A percentile compares a stretch with the other conserved stretches of the same genome.
These are phyloP conservation scores for Cyclostephanos invisitatus DNA, from an alignment of 108 stramenopile genomes.

Conservation along the genomic window DNA sequence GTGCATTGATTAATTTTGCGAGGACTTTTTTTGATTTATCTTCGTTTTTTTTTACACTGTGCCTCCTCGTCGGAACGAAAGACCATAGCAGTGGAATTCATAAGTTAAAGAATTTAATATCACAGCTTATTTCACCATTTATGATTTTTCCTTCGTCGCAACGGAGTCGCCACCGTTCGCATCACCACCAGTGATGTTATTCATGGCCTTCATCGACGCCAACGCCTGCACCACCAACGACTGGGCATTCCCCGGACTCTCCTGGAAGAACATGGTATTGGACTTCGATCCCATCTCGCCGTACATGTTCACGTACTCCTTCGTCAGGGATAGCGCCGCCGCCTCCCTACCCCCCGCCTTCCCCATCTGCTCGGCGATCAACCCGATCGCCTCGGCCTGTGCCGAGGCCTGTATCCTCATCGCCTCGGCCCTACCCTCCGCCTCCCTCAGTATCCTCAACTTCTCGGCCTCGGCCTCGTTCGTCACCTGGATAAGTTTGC, in stretches of 20 bases:
- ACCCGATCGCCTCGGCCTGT: constrained; percentile 83
- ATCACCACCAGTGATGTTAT: constrained; percentile 14
- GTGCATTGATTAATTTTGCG: not conserved
- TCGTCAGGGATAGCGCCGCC: constrained; percentile 89
- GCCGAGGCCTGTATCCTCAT: constrained; percentile 84
- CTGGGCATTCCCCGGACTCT: constrained; percentile 80
- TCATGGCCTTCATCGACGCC: constrained; percentile 61
- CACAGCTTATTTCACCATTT: not conserved
- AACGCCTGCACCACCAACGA: constrained; percentile 77
- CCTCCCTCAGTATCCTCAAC: constrained; percentile 80
- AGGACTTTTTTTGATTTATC: not conserved
- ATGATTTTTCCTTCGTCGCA: constrained; percentile 7
- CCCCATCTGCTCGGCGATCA: constrained; percentile 66
- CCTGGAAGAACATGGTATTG: constrained; percentile 97
- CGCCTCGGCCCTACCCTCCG: constrained; percentile 91
- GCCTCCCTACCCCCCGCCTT: constrained; percentile 84
- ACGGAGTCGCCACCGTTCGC: not conserved
- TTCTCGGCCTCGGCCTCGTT: constrained; percentile 94
- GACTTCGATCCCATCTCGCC: constrained; percentile 93
- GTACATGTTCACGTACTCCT: constrained; percentile 95
- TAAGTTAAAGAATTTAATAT: too few relatives aligned
- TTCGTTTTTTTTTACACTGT: not conserved
- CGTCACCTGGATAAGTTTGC: constrained; percentile 85
- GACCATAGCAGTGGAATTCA: too few relatives aligned
- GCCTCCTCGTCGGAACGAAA: not conserved